Conservation (phyloP, 2,329 filamentous ascomycete species). For the Neonectria hederae region DNA sequence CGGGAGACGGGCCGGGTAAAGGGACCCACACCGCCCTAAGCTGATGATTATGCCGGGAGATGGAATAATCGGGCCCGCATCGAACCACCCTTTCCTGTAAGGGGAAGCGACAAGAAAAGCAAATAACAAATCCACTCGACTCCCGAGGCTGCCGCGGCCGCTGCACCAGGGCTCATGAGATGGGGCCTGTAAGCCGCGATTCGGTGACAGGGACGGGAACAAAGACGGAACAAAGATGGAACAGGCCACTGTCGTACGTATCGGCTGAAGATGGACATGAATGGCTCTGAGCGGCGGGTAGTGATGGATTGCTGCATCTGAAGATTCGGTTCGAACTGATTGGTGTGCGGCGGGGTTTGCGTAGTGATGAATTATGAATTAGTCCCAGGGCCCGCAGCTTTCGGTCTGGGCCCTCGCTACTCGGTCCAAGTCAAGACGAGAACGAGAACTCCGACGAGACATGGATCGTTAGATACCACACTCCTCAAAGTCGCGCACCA, state of each 20-base stretch:
- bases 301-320: background rate
- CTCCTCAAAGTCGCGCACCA: constrained; percentile 86
- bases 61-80: constrained; percentile 26
- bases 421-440: background rate
- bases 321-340: background rate
- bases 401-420: constrained; percentile 4
- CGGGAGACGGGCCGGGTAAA: constrained; percentile 22
- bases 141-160: constrained; percentile 16
- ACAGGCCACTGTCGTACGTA: constrained; percentile 12
- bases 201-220: background rate
- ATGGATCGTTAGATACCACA: constrained; percentile 61
- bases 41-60: constrained; percentile 30
- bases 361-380: constrained; percentile 1
- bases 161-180: background rate
- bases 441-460: background rate
- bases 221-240: background rate
- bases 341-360: background rate
- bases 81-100: constrained; percentile 33
- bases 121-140: constrained; percentile 18
- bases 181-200: constrained; percentile 9
- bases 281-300: background rate
- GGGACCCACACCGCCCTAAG: constrained; percentile 26
- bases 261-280: background rate
- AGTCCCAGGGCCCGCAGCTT: background rate
- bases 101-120: constrained; percentile 13